Base-by-base conservation (phyloP, 1,284 basidiomycete genomes). In the Leccinum griseonigrum region DNA sequence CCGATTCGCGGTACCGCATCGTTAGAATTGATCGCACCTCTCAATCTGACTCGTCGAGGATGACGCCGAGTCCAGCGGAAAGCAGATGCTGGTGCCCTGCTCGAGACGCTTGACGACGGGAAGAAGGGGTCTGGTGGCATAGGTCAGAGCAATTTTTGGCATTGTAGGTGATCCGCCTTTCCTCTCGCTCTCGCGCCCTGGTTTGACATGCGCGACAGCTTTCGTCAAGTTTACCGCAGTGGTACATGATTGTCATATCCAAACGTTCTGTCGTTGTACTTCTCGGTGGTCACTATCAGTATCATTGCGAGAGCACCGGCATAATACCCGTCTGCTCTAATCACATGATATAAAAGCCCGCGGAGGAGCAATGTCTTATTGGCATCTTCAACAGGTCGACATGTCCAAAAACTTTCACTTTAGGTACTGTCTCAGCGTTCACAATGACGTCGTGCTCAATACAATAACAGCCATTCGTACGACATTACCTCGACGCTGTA, bases 381-480 rank as follows among this genome's bases (percentile, higher is more conserved):
- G 91, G 88, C 64, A 87, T 92, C n/a, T 99, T 99, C 80, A 95
- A 95, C 94, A 97, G 74, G 96, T 99, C 3, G 97, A 99, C 70
- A 86, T 99, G 80, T 91, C 92, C 55, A 98, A 98, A 79, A 98
- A 99, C 77, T 99, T 99, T 75, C 99, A 99, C 78, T 99, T 99
- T 76, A 96, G 94, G 93, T 96, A 68, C 57, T 74, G 13, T 56
- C 22, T 58, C 40, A 31, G n/a, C 26, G 11, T 13, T 3, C 63
- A 46, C 54, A 7, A 18, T 7, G 29, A 29, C 13, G 5, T 29
- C 22, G 29, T 34, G 18, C 66, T 64, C 48, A 69, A 16, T 40
- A 6, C 55, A 51, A 38, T 43, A 55, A 38, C 67, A 96, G 95
- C 66, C 95, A 97, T 74, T 95, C 97, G 0, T 99, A 99, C 77